These are phyloP conservation scores for Tetrapyrgos nigripes DNA, from an alignment of 1,284 basidiomycete species.

Conservation along the genomic window DNA sequence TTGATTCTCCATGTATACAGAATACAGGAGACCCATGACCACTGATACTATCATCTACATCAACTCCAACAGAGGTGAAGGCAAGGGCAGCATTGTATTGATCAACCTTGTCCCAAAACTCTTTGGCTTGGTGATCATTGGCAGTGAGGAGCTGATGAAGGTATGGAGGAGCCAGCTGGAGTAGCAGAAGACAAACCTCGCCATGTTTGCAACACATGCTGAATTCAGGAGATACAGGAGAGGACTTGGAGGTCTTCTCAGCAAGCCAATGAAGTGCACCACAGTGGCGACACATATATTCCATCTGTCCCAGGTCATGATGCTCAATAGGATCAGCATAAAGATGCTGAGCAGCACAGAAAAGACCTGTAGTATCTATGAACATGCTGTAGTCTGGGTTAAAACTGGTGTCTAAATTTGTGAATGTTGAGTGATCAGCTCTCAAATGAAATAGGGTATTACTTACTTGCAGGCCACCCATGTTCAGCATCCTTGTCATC, in stretches of 20 bases:
- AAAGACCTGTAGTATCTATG: no score
- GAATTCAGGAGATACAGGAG: neutral
- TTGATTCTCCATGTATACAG: conserved; percentile 36
- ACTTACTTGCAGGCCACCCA: no score
- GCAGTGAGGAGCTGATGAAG: neutral
- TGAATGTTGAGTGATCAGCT: no score
- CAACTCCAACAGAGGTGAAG: conserved; percentile 45
- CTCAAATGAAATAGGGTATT: no score
- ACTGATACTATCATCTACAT: conserved; percentile 31
- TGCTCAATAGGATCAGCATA: neutral
- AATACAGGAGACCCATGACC: conserved; percentile 34
- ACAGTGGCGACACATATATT: conserved; percentile 4
- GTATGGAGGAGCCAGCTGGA: neutral
- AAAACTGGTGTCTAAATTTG: no score
- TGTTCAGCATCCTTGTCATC: no score
- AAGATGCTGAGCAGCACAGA: no score
- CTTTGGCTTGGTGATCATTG: neutral
- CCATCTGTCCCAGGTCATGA: conserved; percentile 20
- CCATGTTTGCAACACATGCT: conserved; percentile 8
- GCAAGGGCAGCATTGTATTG: conserved; percentile 44
- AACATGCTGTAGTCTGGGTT: no score
- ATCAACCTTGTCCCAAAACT: conserved; percentile 33
- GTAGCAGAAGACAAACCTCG: neutral
- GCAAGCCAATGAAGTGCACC: conserved; percentile 4
- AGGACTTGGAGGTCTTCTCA: conserved; percentile 5